Base-by-base conservation (phyloP, 2,329 filamentous ascomycete genomes). In the Elsinoe fawcettii region DNA sequence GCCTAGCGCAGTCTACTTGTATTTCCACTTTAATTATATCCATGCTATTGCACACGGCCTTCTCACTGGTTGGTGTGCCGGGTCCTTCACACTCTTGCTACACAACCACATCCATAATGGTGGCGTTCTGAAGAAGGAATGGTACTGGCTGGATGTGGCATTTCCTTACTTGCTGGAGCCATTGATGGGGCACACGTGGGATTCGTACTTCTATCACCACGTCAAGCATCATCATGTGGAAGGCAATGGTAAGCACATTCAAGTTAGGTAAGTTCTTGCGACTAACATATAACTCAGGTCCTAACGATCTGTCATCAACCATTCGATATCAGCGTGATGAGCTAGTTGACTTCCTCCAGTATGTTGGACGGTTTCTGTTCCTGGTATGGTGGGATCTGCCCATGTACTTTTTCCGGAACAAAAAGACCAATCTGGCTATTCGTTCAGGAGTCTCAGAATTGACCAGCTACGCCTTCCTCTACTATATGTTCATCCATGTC, bases 141-240 rank as follows among this genome's bases (percentile, higher is more conserved):
- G 78, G 56, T 71, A 73, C 32, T 65, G 78, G 27, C 70, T 91
- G 59, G 88, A 92, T 65, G 67, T 71, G 5, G 55, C 77, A 1
- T 91, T 90, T 63, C 88, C 88, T 0, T 92, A 90, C 66, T 69
- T 91, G 39, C 74, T 82, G 9, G 86, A 90, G 63, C 87, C 87
- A 0, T 71, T 92, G 58, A 86, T 90, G 80, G 88, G 88, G 9
- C 88, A 92, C 66, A 90, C 87, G 0, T 90, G 87, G 86, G 89
- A 92, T 71, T 85, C 84, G 1, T 92, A 92, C 72, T 92, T 80
- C 68, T 91, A 90, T 66, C 88, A 92, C 67, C 88, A 92, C 65
- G 86, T 91, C 66, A 92, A 92, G 74, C 87, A 90, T 66, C 88
- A 92, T 66, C 88, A 92, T 63, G 83, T 91, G 57, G 88, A 91